Percentiles rank a stretch among this genome's conserved stretches.
phyloP scores from a whole-genome alignment of 345 rosid genomes.

The Gossypium ekmanianum region DNA sequence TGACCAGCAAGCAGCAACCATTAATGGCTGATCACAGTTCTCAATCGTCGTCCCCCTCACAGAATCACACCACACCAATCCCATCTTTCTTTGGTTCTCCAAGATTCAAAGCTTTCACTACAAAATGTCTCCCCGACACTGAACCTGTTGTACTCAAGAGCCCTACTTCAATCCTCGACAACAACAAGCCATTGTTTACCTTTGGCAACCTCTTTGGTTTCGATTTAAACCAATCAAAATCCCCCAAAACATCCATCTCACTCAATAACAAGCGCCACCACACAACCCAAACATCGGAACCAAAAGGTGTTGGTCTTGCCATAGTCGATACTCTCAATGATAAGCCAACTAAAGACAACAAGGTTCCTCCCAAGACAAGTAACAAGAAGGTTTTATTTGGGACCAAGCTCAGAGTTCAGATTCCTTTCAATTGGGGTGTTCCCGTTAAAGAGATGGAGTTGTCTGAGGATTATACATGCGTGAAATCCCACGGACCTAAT shows the following conservation, averaged over 20 bases:
- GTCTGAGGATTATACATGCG: constrained; percentile 82
- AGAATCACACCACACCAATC: constrained; percentile 25
- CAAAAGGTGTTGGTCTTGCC: constrained; percentile 58
- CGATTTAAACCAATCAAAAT: constrained; percentile 29
- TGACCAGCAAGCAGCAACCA: constrained; percentile 54
- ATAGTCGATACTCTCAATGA: constrained; percentile 31
- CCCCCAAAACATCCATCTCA: constrained; percentile 32
- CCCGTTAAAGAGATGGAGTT: constrained; percentile 60
- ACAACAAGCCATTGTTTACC: constrained; percentile 35
- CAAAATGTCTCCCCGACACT: constrained; percentile 38
- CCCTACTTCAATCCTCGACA: constrained; percentile 61
- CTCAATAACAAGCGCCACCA: not conserved
- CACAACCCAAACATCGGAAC: constrained; percentile 23
- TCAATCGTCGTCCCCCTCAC: constrained; percentile 25
- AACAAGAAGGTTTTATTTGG: constrained; percentile 56
- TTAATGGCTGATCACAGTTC: constrained; percentile 55
- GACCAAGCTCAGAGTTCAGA: constrained; percentile 45
- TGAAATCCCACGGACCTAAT: constrained; percentile 67
- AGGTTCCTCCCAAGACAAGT: constrained; percentile 23
- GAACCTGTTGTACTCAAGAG: constrained; percentile 35
- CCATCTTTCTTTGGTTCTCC: constrained; percentile 47
- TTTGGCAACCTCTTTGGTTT: constrained; percentile 30
- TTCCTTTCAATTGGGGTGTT: constrained; percentile 34
- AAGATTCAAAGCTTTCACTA: constrained; percentile 49
- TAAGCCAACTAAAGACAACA: constrained; percentile 13